Evolutionary conservation across 495 filamentous ascomycete species (phyloP).

Genomic region (Penicillium canariense): DNA sequence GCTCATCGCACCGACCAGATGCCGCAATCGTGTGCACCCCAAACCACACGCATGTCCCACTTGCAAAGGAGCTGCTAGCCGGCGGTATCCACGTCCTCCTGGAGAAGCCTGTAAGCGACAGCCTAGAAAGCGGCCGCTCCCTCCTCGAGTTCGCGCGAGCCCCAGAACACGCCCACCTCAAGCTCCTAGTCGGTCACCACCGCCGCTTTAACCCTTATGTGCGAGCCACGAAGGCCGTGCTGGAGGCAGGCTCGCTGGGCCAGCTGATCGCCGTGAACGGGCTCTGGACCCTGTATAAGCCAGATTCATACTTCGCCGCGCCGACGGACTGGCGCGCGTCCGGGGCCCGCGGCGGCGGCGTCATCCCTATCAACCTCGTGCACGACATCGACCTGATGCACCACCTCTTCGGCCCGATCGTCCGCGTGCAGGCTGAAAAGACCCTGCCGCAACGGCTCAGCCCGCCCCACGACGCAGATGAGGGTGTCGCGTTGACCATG

Average conservation of each 20-base stretch:
- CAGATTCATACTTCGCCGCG: slow-evolving; percentile 48
- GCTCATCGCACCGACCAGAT: slow-evolving; percentile 38
- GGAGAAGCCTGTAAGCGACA: slow-evolving; percentile 56
- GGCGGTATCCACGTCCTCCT: slow-evolving; percentile 54
- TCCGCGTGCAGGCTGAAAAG: slow-evolving; percentile 49
- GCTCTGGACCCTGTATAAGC: slow-evolving; percentile 54
- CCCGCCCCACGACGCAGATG: slow-evolving; percentile 48
- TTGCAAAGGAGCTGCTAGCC: slow-evolving; percentile 49
- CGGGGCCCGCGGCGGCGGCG: slow-evolving; percentile 37
- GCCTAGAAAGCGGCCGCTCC: slow-evolving; percentile 36
- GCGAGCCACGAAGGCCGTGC: slow-evolving; percentile 43
- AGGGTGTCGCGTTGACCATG: slow-evolving; percentile 55
- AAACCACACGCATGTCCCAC: slow-evolving; percentile 54
- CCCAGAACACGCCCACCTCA: slow-evolving; percentile 30
- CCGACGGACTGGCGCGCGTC: slow-evolving; percentile 49
- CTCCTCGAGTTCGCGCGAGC: slow-evolving; percentile 27
- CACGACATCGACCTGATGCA: slow-evolving; percentile 61
- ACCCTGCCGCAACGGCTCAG: slow-evolving; percentile 38
- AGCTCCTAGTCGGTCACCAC: slow-evolving; percentile 58
- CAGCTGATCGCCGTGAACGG: slow-evolving; percentile 52
- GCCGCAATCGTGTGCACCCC: slow-evolving; percentile 61
- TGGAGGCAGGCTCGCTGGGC: slow-evolving; percentile 43
- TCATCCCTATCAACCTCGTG: slow-evolving; percentile 57
- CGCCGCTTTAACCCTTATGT: slow-evolving; percentile 60
- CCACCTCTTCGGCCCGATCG: slow-evolving; percentile 54